Evolutionary conservation across 345 rosid genomes (phyloP), one percentile per base, ranked within the genome.

Genomic region (Gossypium longicalyx): DNA sequence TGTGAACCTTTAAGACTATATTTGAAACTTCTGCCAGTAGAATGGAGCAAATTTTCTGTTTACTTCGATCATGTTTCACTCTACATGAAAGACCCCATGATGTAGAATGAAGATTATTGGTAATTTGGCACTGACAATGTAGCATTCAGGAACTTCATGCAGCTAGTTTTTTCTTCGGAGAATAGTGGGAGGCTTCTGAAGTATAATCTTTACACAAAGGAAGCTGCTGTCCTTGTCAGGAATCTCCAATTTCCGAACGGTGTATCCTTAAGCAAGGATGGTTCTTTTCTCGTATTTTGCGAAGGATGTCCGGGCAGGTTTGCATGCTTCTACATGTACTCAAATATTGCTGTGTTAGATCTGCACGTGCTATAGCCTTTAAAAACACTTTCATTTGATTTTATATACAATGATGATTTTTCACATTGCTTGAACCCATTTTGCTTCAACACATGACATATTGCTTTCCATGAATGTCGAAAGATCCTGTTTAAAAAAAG

Each of bases 181-280:
- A 77, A 72, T 34, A 84, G 78, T 53, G 97, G 97, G 73, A 90
- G 97, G 80, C 80, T 94, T 76, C 76, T 94, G 16, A 94, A 87
- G 85, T 92, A 92, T 78, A 85, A 89, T 75, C 91, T 89, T 29
- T 64, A 58, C 54, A 84, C 97, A 15, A 88, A 89, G 76, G 85
- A 89, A 80, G 85, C 97, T 60, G 87, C 83, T 64, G 93, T 94
- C 66, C 88, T 94, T 45, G 65, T 80, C 77, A 80, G 86, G 67
- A 84, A 91, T 83, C 71, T 91, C 74, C 94, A 80, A 76, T 94
- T 94, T 79, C 98, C 98, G 1, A 94, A 94, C 69, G 98, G 98
- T 43, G 74, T 92, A 19, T 81, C 99, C 73, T 70, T 95, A 65
- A 91, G 96, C 89, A 95, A 91, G 83, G 99, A 95, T 67, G 89